Percentiles rank a stretch among this genome's conserved stretches.
Evolutionary conservation across 805 yeast genomes (phyloP).

Genomic region (Barnettozyma sucrosica): DNA sequence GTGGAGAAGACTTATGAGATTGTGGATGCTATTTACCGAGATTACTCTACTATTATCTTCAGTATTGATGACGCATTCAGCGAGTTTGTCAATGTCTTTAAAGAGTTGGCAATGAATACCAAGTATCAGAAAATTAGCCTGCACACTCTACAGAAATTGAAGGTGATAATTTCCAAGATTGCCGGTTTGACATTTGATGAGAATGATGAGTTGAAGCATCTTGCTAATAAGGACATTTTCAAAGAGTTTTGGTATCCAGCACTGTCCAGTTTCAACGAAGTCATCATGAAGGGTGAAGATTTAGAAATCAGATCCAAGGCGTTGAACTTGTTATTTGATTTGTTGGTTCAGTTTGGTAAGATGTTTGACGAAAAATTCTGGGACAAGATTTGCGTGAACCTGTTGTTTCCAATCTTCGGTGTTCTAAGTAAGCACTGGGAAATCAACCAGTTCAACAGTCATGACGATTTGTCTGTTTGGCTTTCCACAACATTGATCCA

Average conservation of each 20-base stretch:
- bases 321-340: conserved; percentile 73
- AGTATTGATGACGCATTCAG: conserved; percentile 59
- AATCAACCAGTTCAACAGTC: conserved; percentile 55
- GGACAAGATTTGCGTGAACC: conserved; percentile 70
- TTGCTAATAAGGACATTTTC: conserved; percentile 34
- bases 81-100: conserved; percentile 67
- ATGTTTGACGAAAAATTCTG: conserved; percentile 73
- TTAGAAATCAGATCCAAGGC: conserved; percentile 91
- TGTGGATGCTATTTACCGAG: conserved; percentile 54
- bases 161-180: conserved; percentile 52
- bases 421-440: conserved; percentile 75
- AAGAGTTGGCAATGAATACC: conserved; percentile 79
- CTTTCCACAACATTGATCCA: conserved; percentile 92
- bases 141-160: conserved; percentile 72
- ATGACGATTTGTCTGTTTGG: conserved; percentile 93
- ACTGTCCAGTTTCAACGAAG: conserved; percentile 77
- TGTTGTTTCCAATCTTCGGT: conserved; percentile 86
- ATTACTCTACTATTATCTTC: conserved; percentile 56
- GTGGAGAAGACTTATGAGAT: conserved; percentile 61
- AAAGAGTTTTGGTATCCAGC: conserved; percentile 79
- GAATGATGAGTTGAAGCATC: conserved; percentile 15
- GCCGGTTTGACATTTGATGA: conserved; percentile 37
- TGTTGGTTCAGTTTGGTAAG: conserved; percentile 72
- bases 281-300: conserved; percentile 90
- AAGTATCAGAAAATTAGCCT: conserved; percentile 75